These are phyloP conservation scores for Aureobasidium zeae DNA, from an alignment of 2,329 filamentous ascomycete species.

Conservation along the genomic window DNA sequence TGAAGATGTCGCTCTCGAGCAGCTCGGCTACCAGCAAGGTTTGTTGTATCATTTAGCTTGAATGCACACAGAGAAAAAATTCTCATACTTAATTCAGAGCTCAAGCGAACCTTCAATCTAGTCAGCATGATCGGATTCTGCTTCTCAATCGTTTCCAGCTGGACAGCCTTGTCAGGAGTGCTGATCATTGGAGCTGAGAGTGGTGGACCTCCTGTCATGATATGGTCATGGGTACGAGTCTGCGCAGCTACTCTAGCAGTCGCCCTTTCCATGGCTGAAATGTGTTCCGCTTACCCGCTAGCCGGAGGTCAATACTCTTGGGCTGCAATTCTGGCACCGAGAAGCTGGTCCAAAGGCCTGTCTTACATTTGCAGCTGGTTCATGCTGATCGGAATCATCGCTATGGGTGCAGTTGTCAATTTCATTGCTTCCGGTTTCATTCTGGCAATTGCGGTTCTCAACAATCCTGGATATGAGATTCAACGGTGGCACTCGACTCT, in stretches of 20 bases:
- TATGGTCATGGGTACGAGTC: conserved; percentile 49
- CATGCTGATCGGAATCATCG: conserved; percentile 35
- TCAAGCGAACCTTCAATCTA: conserved; percentile 48
- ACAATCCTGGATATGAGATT: conserved; percentile 43
- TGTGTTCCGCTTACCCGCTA: conserved; percentile 48
- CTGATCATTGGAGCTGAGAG: conserved; percentile 48
- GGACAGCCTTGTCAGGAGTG: conserved; percentile 48
- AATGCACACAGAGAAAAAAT: no score
- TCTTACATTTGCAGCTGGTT: conserved; percentile 34
- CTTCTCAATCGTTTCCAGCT: conserved; percentile 50
- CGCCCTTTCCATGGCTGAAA: conserved; percentile 51
- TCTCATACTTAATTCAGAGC: conserved; percentile 32
- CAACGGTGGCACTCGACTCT: conserved; percentile 49
- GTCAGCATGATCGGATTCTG: conserved; percentile 52
- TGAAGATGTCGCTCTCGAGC: conserved; percentile 33
- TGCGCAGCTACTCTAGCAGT: conserved; percentile 44
- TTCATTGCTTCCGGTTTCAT: conserved; percentile 48
- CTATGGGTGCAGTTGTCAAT: conserved; percentile 48
- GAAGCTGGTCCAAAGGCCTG: conserved; percentile 30
- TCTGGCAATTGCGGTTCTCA: conserved; percentile 45
- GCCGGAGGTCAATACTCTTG: conserved; percentile 50
- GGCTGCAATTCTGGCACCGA: conserved; percentile 48
- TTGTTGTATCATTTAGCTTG: no score
- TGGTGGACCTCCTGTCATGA: conserved; percentile 50
- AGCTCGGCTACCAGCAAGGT: conserved; percentile 35